Percentiles rank a stretch among this genome's conserved stretches.
Conservation (phyloP, 2,329 filamentous ascomycete species). For the Tolypocladium endophyticum region DNA sequence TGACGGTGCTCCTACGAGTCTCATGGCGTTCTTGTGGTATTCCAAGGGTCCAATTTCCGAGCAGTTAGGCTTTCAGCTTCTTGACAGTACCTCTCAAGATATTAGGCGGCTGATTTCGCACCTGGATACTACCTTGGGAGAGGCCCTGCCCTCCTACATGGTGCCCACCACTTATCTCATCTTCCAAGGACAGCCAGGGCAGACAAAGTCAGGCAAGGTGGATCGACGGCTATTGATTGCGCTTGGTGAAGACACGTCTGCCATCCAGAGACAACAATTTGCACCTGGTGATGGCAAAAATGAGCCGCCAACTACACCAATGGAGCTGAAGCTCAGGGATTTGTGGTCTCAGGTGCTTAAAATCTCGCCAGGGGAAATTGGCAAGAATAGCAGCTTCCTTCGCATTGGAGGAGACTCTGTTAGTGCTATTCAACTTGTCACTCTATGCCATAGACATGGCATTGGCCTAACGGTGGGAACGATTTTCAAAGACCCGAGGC, state of each 20-base stretch:
- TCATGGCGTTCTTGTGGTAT: neutral
- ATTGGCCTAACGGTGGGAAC: constrained; percentile 9
- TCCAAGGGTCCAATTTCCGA: neutral
- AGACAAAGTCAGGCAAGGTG: neutral
- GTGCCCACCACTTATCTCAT: neutral
- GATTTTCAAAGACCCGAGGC: neutral
- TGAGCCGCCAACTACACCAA: neutral
- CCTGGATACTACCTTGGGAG: neutral
- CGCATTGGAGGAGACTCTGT: neutral
- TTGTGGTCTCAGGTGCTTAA: neutral
- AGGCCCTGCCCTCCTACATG: neutral
- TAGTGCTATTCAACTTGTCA: neutral
- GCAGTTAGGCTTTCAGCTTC: neutral
- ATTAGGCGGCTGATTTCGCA: neutral
- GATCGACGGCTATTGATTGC: neutral
- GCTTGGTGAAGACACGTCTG: neutral
- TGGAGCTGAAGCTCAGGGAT: neutral
- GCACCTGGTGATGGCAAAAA: neutral
- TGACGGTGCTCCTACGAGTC: neutral
- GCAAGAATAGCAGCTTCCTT: neutral
- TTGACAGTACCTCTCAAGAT: neutral
- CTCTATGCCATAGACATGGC: neutral
- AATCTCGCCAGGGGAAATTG: neutral
- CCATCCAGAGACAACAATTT: neutral
- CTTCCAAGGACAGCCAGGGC: neutral